Conservation (phyloP, 371 early-diverging fungal genomes). For the Phascolomyces articulosus region DNA sequence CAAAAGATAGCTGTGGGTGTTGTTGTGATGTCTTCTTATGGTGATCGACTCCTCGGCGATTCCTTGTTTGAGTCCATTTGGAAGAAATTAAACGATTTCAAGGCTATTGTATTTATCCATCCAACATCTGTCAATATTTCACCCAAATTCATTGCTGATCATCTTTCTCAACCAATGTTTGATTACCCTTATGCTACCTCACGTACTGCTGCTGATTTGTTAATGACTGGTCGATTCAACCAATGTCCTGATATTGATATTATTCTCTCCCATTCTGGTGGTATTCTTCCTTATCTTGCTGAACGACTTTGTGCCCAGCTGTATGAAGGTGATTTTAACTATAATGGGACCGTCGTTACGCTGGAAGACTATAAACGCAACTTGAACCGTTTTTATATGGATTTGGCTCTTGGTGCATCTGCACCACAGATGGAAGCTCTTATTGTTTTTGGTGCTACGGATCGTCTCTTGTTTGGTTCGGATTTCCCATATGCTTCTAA, state of each 20-base stretch:
- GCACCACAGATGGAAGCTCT: no score
- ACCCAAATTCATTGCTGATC: neutral
- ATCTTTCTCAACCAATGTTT: slow-evolving; percentile 6
- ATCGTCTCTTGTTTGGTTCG: no score
- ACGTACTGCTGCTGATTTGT: slow-evolving; percentile 15
- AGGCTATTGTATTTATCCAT: neutral
- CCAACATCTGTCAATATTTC: neutral
- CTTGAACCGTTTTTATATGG: no score
- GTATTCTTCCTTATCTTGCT: no score
- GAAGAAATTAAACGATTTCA: slow-evolving; percentile 8
- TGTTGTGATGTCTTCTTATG: slow-evolving; percentile 6
- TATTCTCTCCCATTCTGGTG: slow-evolving; percentile 10
- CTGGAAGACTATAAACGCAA: no score
- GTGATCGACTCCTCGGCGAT: slow-evolving; percentile 4
- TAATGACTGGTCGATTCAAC: slow-evolving; percentile 7
- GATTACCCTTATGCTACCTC: slow-evolving; percentile 18
- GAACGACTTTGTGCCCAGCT: no score
- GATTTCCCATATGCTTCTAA: no score
- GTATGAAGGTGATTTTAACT: no score
- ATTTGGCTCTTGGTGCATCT: no score
- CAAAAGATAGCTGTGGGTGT: slow-evolving; percentile 8
- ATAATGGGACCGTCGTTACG: no score
- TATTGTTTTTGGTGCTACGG: no score
- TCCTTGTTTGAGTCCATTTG: slow-evolving; percentile 12
- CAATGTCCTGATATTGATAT: slow-evolving; percentile 12